phyloP scores from a whole-genome alignment of 2,329 filamentous ascomycete species.

The Scopulariopsis brevicaulis region DNA sequence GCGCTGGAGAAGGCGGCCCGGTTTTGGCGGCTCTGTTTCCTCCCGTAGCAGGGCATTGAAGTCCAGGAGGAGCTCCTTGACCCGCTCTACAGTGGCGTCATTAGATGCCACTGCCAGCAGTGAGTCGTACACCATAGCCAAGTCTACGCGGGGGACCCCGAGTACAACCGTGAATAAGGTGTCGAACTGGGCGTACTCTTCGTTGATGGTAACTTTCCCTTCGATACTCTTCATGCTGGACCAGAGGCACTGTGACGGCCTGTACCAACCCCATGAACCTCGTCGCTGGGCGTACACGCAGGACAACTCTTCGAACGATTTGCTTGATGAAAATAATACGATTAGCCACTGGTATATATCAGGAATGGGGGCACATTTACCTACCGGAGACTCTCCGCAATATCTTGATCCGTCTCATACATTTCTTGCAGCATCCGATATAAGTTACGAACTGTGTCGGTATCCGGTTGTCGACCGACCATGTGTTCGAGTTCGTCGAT shows the following conservation, averaged over 20 bases:
- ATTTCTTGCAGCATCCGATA: background rate
- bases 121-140: background rate
- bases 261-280: background rate
- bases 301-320: background rate
- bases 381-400: background rate
- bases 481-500: background rate
- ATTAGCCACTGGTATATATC: background rate
- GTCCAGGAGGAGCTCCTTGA: background rate
- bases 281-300: background rate
- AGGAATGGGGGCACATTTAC: background rate
- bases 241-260: background rate
- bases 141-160: background rate
- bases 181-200: background rate
- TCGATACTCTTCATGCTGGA: background rate
- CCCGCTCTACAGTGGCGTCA: background rate
- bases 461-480: background rate
- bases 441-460: background rate
- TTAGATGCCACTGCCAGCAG: background rate
- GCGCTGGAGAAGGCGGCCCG: background rate
- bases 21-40: background rate
- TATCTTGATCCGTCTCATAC: background rate
- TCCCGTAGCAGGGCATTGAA: background rate
- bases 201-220: background rate
- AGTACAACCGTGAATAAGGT: background rate
- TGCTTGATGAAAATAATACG: background rate